A percentile compares a stretch with the other conserved stretches of the same genome.
These are phyloP conservation scores for Microbotryomycetes sp. DNA, from an alignment of 1,284 basidiomycete genomes.

Conservation along the genomic window DNA sequence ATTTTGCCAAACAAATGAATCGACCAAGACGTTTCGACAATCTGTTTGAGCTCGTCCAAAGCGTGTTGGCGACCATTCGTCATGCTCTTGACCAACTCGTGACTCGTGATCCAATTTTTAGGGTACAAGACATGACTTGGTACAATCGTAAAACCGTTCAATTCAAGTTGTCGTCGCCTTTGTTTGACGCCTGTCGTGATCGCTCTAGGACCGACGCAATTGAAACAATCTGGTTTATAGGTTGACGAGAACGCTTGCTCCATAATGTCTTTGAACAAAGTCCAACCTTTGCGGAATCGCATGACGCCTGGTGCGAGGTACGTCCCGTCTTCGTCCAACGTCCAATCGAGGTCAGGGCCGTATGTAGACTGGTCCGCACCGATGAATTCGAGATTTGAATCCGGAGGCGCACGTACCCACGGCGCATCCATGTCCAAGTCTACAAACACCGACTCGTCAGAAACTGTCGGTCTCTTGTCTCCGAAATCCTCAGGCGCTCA, in stretches of 20 bases:
- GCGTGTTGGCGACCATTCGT: background rate
- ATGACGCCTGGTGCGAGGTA: conserved; percentile 26
- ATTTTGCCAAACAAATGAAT: conserved; percentile 27
- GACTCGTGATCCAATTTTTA: conserved; percentile 16
- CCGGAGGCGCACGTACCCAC: conserved; percentile 24
- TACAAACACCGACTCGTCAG: too few relatives aligned
- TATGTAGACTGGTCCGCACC: conserved; percentile 20
- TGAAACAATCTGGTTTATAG: conserved; percentile 23
- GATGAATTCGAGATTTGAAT: conserved; percentile 25
- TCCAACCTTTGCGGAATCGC: conserved; percentile 25
- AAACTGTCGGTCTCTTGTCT: too few relatives aligned
- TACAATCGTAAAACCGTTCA: conserved; percentile 19
- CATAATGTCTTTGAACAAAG: conserved; percentile 25
- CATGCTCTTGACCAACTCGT: conserved; percentile 22
- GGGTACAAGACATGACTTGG: conserved; percentile 22
- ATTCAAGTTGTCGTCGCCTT: conserved; percentile 20
- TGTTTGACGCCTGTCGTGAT: conserved; percentile 17
- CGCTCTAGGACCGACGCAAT: conserved; percentile 25
- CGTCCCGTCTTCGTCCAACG: conserved; percentile 29
- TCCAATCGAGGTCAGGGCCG: conserved; percentile 23
- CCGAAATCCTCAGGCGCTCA: conserved; percentile 2
- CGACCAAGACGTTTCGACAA: conserved; percentile 15
- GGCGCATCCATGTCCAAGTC: conserved; percentile 28
- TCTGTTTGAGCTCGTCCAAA: conserved; percentile 3
- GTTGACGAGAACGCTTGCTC: conserved; percentile 22